Conservation (phyloP, 2,329 filamentous ascomycete species). For the Pseudocercospora vitis region DNA sequence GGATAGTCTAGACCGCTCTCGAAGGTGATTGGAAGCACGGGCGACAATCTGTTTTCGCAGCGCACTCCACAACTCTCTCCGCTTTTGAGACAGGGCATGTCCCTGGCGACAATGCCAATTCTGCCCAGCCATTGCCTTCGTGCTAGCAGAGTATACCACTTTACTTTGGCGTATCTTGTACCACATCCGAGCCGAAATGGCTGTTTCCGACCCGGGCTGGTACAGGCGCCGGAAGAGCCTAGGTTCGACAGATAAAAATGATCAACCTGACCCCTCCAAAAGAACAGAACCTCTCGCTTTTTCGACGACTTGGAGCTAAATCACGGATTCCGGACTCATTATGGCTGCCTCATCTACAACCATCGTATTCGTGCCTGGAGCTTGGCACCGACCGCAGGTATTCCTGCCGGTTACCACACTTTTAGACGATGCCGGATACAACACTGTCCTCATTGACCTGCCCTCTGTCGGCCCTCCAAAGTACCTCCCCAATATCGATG, state of each 20-base stretch:
- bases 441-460: slow-evolving; percentile 11
- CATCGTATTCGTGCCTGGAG: slow-evolving; percentile 19
- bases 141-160: slow-evolving; percentile 2
- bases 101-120: no score
- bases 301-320: no score
- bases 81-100: slow-evolving; percentile 1
- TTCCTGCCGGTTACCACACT: slow-evolving; percentile 4
- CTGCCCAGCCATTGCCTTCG: no score
- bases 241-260: neutral
- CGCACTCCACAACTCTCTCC: slow-evolving; percentile 14
- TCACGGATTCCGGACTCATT: neutral
- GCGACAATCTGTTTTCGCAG: neutral
- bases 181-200: slow-evolving; percentile 9
- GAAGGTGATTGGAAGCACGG: neutral
- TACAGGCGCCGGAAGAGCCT: no score
- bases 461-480: slow-evolving; percentile 8
- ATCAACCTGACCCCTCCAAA: neutral
- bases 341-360: slow-evolving; percentile 7
- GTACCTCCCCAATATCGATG: slow-evolving; percentile 7
- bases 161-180: neutral
- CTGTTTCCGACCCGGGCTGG: neutral
- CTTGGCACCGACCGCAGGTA: slow-evolving; percentile 16
- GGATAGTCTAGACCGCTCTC: neutral
- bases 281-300: no score
- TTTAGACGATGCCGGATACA: slow-evolving; percentile 13